Evolutionary conservation across 1,139 yeast species (phyloP).

Genomic region (Saccharomyces hybrid): DNA sequence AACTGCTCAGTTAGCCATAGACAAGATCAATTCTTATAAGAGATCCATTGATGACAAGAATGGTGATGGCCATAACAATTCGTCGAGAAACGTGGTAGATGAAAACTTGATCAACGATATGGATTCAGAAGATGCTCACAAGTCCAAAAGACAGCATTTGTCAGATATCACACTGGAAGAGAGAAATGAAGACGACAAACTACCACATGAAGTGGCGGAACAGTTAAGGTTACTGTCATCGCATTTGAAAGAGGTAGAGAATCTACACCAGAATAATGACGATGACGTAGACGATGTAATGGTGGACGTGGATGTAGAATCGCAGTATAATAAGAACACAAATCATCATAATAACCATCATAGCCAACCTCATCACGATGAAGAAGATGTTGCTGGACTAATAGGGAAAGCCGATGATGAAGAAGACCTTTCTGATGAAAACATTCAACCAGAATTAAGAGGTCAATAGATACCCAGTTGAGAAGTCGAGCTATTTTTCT

Average conservation of each 20-base stretch:
- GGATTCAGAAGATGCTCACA: constrained; percentile 10
- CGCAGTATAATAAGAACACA: neutral
- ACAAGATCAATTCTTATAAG: neutral
- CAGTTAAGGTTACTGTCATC: constrained; percentile 29
- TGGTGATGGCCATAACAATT: neutral
- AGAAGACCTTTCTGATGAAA: constrained; percentile 24
- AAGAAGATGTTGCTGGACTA: neutral
- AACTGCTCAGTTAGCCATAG: neutral
- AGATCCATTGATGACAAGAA: neutral
- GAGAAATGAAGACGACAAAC: constrained; percentile 26
- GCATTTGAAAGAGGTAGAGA: constrained; percentile 30
- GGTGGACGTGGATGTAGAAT: neutral
- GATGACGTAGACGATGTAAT: constrained; percentile 6
- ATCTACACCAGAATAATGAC: constrained; percentile 11
- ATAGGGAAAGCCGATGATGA: constrained; percentile 2
- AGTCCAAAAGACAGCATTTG: neutral
- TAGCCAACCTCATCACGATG: neutral
- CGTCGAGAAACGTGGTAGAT: constrained; percentile 3
- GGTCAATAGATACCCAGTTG: constrained; percentile 20
- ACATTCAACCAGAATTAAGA: constrained; percentile 32
- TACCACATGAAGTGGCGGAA: constrained; percentile 32
- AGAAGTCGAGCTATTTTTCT: neutral
- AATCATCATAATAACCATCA: neutral
- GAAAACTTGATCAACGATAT: constrained; percentile 8
- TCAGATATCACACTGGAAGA: constrained; percentile 9